These are phyloP conservation scores for Deakozyma indianensis DNA, from an alignment of 805 yeast species.

Conservation along the genomic window DNA sequence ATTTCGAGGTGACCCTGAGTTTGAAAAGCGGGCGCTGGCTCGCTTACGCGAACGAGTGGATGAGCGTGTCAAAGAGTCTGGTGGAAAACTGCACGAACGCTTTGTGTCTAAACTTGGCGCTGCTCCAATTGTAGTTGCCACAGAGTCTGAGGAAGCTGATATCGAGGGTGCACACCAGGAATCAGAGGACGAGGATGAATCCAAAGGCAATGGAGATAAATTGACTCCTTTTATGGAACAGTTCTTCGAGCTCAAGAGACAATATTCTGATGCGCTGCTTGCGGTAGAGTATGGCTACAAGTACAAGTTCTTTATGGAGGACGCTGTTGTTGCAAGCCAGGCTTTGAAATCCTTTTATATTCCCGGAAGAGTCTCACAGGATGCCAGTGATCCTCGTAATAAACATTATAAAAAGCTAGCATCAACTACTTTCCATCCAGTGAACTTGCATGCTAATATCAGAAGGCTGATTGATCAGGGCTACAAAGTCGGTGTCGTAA, in stretches of 20 bases:
- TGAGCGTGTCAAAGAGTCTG: background rate
- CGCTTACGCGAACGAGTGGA: background rate
- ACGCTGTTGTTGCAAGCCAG: slow-evolving; percentile 57
- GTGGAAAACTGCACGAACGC: background rate
- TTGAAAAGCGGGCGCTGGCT: background rate
- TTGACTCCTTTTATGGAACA: slow-evolving; percentile 76
- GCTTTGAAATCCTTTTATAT: slow-evolving; percentile 42
- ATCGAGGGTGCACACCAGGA: background rate
- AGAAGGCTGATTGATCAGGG: slow-evolving; percentile 61
- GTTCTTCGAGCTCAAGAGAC: slow-evolving; percentile 46
- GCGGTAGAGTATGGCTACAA: slow-evolving; percentile 88
- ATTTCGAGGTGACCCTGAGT: no score
- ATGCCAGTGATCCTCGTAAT: slow-evolving; percentile 37
- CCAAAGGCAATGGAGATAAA: no score
- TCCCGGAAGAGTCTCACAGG: slow-evolving; percentile 48
- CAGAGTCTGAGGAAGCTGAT: background rate
- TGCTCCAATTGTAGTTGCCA: background rate
- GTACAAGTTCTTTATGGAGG: slow-evolving; percentile 74
- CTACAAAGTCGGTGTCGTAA: slow-evolving; percentile 72
- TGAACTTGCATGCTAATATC: slow-evolving; percentile 57
- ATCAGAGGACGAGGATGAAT: background rate
- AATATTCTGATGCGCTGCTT: slow-evolving; percentile 52
- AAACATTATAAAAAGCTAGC: slow-evolving; percentile 46
- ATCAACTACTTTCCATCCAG: slow-evolving; percentile 75
- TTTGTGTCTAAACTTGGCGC: background rate